Conservation (phyloP, 208 protist genomes). For the Entamoeba invadens region DNA sequence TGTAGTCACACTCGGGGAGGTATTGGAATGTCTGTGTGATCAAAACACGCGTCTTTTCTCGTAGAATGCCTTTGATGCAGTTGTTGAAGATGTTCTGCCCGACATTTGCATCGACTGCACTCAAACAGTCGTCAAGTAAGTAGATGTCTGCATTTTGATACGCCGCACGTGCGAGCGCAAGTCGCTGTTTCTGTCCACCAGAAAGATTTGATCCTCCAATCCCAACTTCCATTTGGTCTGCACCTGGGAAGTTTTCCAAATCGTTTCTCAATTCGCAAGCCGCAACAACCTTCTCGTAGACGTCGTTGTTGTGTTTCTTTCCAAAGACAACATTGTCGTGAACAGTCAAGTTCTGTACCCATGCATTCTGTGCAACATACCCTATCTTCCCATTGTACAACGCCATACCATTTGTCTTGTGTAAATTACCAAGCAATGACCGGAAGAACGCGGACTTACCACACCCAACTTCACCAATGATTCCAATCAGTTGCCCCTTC, state of each 20-base stretch:
- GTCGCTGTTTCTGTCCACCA: slow-evolving; percentile 55
- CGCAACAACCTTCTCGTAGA: slow-evolving; percentile 32
- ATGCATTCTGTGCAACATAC: slow-evolving; percentile 65
- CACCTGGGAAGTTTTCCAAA: slow-evolving; percentile 48
- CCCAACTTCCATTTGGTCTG: slow-evolving; percentile 54
- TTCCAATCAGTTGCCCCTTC: slow-evolving; percentile 5
- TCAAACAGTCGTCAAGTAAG: slow-evolving; percentile 8
- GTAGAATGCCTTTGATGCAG: not conserved
- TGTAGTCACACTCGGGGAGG: not conserved
- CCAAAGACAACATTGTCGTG: slow-evolving; percentile 71
- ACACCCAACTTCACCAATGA: not conserved
- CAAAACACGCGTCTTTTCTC: not conserved
- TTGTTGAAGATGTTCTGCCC: not conserved
- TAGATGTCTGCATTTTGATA: slow-evolving; percentile 39
- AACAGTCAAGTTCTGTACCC: slow-evolving; percentile 68
- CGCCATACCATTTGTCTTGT: not conserved
- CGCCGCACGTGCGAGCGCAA: slow-evolving; percentile 48
- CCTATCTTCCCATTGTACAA: slow-evolving; percentile 41
- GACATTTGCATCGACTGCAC: slow-evolving; percentile 12
- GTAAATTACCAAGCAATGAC: slow-evolving; percentile 8
- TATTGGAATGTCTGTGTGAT: not conserved
- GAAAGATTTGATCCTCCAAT: slow-evolving; percentile 59
- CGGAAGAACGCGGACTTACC: slow-evolving; percentile 2
- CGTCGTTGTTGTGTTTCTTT: slow-evolving; percentile 18
- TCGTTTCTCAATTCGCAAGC: slow-evolving; percentile 59